These are phyloP conservation scores for Cercospora citrullina DNA, from an alignment of 2,329 filamentous ascomycete genomes.

Conservation along the genomic window DNA sequence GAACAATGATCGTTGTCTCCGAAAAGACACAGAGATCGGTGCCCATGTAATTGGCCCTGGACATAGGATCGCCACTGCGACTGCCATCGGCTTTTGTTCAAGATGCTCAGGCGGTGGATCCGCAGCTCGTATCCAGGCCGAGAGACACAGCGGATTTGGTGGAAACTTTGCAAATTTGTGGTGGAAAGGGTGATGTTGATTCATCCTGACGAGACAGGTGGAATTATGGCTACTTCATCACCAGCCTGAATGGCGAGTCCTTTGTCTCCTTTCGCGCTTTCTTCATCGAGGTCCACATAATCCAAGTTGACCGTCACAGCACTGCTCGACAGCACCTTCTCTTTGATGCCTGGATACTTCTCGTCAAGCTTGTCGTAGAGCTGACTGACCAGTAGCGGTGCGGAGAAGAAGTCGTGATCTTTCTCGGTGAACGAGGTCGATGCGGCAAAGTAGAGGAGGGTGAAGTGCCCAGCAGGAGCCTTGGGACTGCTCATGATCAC, in stretches of 20 bases:
- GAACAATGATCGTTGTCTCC: neutral
- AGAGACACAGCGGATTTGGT: no score
- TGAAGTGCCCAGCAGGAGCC: slow-evolving; percentile 67
- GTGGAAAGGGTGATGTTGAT: neutral
- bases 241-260: slow-evolving; percentile 63
- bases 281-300: slow-evolving; percentile 69
- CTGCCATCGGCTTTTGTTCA: no score
- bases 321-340: slow-evolving; percentile 68
- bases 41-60: neutral
- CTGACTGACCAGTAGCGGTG: slow-evolving; percentile 62
- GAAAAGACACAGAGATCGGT: neutral
- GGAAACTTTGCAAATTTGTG: neutral
- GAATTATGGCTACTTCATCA: slow-evolving; percentile 85
- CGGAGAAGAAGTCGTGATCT: slow-evolving; percentile 63
- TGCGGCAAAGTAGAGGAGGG: slow-evolving; percentile 77
- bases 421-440: slow-evolving; percentile 71
- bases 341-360: slow-evolving; percentile 67
- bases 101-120: no score
- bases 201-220: slow-evolving; percentile 82
- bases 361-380: slow-evolving; percentile 69
- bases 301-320: slow-evolving; percentile 78
- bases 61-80: no score
- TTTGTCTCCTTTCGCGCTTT: slow-evolving; percentile 43
- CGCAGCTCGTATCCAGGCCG: neutral
- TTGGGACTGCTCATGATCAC: slow-evolving; percentile 45